Conservation (phyloP, 2,329 filamentous ascomycete species). For the Daldinia sp. region DNA sequence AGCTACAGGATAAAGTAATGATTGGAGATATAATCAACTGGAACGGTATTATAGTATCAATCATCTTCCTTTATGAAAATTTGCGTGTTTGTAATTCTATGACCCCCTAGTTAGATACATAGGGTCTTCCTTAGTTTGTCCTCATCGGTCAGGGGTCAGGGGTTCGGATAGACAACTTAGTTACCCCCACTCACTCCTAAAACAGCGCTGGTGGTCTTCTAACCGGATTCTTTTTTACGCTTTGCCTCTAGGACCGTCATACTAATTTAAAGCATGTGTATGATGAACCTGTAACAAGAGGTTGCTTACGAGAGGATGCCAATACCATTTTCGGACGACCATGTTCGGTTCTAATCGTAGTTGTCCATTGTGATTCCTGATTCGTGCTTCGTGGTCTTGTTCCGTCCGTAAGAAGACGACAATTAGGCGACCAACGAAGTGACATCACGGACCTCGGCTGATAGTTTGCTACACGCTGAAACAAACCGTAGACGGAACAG, state of each 20-base stretch:
- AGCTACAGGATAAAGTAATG: too few relatives aligned
- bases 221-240: slow-evolving; percentile 17
- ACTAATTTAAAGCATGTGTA: slow-evolving; percentile 9
- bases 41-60: too few relatives aligned
- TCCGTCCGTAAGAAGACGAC: not conserved
- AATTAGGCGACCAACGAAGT: not conserved
- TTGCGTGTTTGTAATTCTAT: not conserved
- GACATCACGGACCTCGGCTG: not conserved
- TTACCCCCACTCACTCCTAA: slow-evolving; percentile 11
- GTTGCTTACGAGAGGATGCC: not conserved
- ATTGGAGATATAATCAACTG: too few relatives aligned
- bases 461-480: slow-evolving; percentile 28
- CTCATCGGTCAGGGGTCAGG: slow-evolving; percentile 23
- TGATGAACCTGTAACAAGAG: not conserved
- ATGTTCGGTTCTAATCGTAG: not conserved
- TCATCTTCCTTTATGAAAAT: too few relatives aligned
- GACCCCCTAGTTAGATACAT: not conserved
- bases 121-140: not conserved
- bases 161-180: slow-evolving; percentile 29
- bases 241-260: slow-evolving; percentile 19
- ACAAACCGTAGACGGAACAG: slow-evolving; percentile 11
- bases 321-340: not conserved
- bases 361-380: not conserved
- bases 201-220: slow-evolving; percentile 19
- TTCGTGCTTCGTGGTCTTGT: not conserved